Base-by-base conservation (phyloP, 2,329 filamentous ascomycete genomes). In the Pseudocercospora vitis region DNA sequence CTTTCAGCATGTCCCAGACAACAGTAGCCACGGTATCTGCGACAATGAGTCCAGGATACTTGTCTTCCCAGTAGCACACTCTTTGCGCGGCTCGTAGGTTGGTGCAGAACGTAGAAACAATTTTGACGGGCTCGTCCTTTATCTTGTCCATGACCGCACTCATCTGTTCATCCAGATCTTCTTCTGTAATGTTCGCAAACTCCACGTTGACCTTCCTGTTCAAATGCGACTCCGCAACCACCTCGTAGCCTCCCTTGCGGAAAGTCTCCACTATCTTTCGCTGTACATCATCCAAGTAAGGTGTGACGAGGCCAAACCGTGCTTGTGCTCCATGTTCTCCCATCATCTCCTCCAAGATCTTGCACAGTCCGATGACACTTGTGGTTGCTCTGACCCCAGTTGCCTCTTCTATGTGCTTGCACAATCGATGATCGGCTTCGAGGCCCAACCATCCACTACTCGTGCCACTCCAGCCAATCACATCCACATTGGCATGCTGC, bases 21-120 rank as follows among this genome's bases (percentile, higher is more conserved):
- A 76, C 72, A 1, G 73, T 75, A 0, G 70, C 67, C 7, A 77
- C 72, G 0, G 71, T 73, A 63, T 77, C 75, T 16, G 75, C 65
- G 4, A 76, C 71, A 2, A 65, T 62, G 3, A 76, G 44, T 14
- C 63, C 64, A 50, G 72, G 54, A 53, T 65, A 60, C 32, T 63
- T 48, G 9, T 49, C 37, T 57, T 77, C 75, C 75, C 74, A 77
- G 12, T 63, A 29, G 7, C 55, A 59, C 1, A 68, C 73, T 6
- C 70, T 61, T 50, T 74, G 70, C 5, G 73, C 74, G 3, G 73
- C 73, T 11, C 35, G 61, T 24, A 76, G 60, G 59, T 76, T 77
- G 11, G 74, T 78, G 61, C 74, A 77, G 58, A 76, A 75, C 1
- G 72, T 73, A 6, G 69, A 69, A 1, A 76, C 61, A 2, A 68